Base-by-base conservation (phyloP, 345 rosid species). In the Cardiospermum halicacabum region DNA sequence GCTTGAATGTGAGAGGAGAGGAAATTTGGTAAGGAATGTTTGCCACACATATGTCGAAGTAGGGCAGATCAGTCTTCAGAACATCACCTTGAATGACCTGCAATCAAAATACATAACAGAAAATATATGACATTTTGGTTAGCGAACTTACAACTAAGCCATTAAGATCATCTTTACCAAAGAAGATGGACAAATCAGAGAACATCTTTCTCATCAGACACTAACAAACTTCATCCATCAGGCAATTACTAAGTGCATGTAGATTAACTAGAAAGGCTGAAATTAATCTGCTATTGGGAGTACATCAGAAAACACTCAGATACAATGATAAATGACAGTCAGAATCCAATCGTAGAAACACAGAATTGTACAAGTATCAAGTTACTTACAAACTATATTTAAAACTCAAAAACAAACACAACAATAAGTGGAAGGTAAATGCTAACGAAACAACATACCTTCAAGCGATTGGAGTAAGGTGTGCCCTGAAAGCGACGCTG, bases 81-180 rank as follows among this genome's bases (percentile, higher is more conserved):
- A 92, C 94, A 77, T 92, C 96, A 1, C 97, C 96, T 64, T 92
- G 96, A 65, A 92, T 90, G 19, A 92, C 96, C 97, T 92, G 71
- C 1, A 66, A 30, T 47, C 2, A n/a, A 50, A 18, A 7, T 12
- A 26, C n/a, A 65, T 22, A 12, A 13, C 30, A 27, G 18, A 16
- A 28, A 22, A 51, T 26, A 21, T 5, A n/a, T 56, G 2, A 4
- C 21, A 15, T 32, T 15, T 50, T 2, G 10, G 32, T 31, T 7
- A 27, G 53, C 13, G n/a, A n/a, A n/a, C 18, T 7, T 27, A n/a
- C 25, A 43, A 22, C 5, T n/a, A 5, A 3, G 11, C 2, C 28
- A 53, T 11, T 49, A 16, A 8, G 11, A 31, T 48, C 56, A 11
- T 26, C 42, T 32, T 48, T 45, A 7, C 37, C 39, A 26, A 16